Conservation (phyloP, 306 rosid genomes). For the Ammopiptanthus mongolicus region DNA sequence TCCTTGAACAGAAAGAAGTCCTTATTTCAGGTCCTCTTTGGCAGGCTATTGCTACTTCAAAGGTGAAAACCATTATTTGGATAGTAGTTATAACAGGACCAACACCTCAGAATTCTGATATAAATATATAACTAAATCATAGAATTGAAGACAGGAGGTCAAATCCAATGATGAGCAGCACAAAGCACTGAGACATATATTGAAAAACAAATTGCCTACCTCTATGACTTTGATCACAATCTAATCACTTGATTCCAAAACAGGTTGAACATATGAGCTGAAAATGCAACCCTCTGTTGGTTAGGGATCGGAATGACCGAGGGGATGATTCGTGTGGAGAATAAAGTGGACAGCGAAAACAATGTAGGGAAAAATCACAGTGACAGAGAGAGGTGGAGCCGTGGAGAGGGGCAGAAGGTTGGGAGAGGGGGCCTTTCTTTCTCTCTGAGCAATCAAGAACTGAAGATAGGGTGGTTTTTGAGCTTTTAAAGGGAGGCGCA, state of each 20-base stretch:
- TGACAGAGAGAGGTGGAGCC: neutral
- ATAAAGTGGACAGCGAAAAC: neutral
- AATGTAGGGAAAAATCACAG: neutral
- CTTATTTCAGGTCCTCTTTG: neutral
- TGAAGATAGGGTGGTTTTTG: neutral
- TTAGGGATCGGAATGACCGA: conserved; percentile 33
- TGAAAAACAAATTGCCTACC: conserved; percentile 19
- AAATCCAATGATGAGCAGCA: neutral
- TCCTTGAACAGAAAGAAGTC: neutral
- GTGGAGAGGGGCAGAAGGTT: neutral
- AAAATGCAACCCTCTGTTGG: conserved; percentile 15
- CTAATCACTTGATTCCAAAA: neutral
- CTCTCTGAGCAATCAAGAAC: conserved; percentile 9
- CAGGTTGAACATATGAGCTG: conserved; percentile 12
- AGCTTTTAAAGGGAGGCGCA: conserved; percentile 5
- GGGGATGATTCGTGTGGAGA: neutral
- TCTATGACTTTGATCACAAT: conserved; percentile 8
- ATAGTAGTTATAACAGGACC: neutral
- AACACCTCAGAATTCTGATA: neutral
- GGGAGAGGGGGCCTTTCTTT: neutral
- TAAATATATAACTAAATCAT: neutral
- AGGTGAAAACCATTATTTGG: neutral
- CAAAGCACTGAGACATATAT: neutral
- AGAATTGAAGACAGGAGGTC: neutral
- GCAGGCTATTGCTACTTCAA: neutral